Percentiles rank a stretch among this genome's conserved stretches.
Conservation (phyloP, 805 yeast genomes). For the Metschnikowia gelsemii region DNA sequence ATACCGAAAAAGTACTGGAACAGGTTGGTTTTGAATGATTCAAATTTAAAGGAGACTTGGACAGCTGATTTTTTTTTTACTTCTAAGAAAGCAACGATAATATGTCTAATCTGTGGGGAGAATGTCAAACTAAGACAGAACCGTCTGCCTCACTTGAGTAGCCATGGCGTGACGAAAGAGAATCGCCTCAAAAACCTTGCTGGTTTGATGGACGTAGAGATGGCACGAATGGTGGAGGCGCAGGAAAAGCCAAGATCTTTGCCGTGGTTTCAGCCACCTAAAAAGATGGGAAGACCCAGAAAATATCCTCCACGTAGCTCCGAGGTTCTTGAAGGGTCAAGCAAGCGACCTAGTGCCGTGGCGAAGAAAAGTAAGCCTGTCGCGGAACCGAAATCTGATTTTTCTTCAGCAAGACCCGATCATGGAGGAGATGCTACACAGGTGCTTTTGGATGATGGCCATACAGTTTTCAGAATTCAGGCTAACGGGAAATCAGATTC, state of each 20-base stretch:
- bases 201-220: neutral
- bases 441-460: too few relatives aligned
- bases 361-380: neutral
- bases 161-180: slow-evolving; percentile 8
- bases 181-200: slow-evolving; percentile 1
- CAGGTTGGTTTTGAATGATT: neutral
- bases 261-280: neutral
- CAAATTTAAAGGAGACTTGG: slow-evolving; percentile 1
- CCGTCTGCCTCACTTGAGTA: slow-evolving; percentile 7
- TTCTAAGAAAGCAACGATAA: neutral
- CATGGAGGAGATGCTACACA: too few relatives aligned
- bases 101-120: slow-evolving; percentile 6
- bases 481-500: too few relatives aligned
- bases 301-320: too few relatives aligned
- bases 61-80: slow-evolving; percentile 1
- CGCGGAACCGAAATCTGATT: too few relatives aligned
- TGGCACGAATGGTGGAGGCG: slow-evolving; percentile 7
- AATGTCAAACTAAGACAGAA: neutral
- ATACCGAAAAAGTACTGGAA: slow-evolving; percentile 6
- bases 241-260: neutral
- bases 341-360: too few relatives aligned
- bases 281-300: too few relatives aligned
- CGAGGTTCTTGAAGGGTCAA: too few relatives aligned
- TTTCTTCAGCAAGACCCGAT: too few relatives aligned
- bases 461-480: too few relatives aligned